These are phyloP conservation scores for sweet orange (Citrus sinensis) DNA, from an alignment of 345 rosid genomes.

Conservation along the genomic window DVS_A1.0 CM039161.1:1361001-1361500, in stretches of 20 bases:
- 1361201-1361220: neutral
- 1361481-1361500: slow-evolving; percentile 99
- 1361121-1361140: slow-evolving; percentile 99
- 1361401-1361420: slow-evolving; percentile 99
- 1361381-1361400: slow-evolving; percentile 99
- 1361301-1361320: neutral
- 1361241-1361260: neutral
- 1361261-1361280: neutral
- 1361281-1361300: neutral
- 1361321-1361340: neutral
- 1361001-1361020: neutral
- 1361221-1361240: neutral
- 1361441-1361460: slow-evolving; percentile 85
- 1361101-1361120: slow-evolving; percentile 93
- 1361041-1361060: slow-evolving; percentile 82
- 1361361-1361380: slow-evolving; percentile 90
- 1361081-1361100: slow-evolving; percentile 95
- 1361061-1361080: slow-evolving; percentile 94
- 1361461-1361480: slow-evolving; percentile 91
- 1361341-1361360: slow-evolving; percentile 49
- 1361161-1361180: slow-evolving; percentile 20
- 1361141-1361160: slow-evolving; percentile 92
- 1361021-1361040: slow-evolving; percentile 9
- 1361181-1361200: neutral
- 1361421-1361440: slow-evolving; percentile 92